These are phyloP conservation scores for Blastocystis sp. DNA, from an alignment of 352 stramenopile genomes.

Conservation along the genomic window DNA sequence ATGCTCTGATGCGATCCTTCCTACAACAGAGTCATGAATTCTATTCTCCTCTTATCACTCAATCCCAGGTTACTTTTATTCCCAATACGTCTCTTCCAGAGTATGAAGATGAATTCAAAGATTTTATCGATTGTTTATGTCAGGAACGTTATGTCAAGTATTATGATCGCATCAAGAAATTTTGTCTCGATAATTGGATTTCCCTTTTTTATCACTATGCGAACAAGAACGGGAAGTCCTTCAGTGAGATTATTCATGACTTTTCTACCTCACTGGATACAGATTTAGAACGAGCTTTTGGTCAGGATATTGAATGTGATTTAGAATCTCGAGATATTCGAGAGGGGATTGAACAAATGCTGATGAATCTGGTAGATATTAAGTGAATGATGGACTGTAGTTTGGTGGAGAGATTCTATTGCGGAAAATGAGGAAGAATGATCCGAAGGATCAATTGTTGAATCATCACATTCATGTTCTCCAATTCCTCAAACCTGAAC, in stretches of 20 bases:
- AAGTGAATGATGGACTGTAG: neutral
- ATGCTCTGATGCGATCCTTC: constrained; percentile 33
- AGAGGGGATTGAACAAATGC: constrained; percentile 1
- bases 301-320: neutral
- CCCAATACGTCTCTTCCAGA: neutral
- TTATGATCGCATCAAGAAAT: constrained; percentile 24
- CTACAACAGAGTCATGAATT: neutral
- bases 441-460: neutral
- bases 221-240: neutral
- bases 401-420: neutral
- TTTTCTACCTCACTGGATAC: neutral
- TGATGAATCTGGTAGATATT: neutral
- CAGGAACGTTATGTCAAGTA: neutral
- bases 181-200: constrained; percentile 34
- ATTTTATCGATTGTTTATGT: neutral
- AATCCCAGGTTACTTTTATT: neutral
- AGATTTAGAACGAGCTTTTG: neutral
- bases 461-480: constrained; percentile 19
- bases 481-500: constrained; percentile 31
- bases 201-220: neutral
- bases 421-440: neutral
- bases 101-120: neutral
- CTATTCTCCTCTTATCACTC: neutral
- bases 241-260: neutral
- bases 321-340: neutral